Percentiles rank a stretch among this genome's conserved stretches.
These are phyloP conservation scores for Camelina sativa DNA, from an alignment of 345 rosid genomes.

Conservation along the genomic window DNA sequence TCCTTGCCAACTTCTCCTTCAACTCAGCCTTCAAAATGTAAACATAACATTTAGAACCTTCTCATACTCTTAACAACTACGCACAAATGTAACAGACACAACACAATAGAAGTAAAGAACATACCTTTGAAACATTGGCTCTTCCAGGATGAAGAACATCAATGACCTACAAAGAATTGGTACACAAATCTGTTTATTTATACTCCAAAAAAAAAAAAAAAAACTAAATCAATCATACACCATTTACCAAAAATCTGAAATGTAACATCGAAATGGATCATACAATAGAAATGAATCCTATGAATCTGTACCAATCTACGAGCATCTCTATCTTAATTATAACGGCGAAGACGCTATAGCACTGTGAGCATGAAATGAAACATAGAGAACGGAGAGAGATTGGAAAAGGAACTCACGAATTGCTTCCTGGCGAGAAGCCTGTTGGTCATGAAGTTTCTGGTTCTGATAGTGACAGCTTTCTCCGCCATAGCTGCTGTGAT, in stretches of 20 bases:
- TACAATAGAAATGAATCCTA: no score
- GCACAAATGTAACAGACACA: not conserved
- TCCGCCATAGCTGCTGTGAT: conserved; percentile 66
- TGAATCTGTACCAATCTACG: not conserved
- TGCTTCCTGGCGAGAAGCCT: conserved; percentile 97
- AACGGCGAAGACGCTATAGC: not conserved
- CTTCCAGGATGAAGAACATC: conserved; percentile 98
- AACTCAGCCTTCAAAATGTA: conserved; percentile 61
- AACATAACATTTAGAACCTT: not conserved
- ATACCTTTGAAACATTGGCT: conserved; percentile 84
- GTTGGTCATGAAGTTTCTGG: conserved; percentile 97
- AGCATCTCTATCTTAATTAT: not conserved
- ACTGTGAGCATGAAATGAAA: not conserved
- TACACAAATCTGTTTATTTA: not conserved
- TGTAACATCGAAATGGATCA: not conserved
- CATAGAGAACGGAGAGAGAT: not conserved
- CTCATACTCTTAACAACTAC: not conserved
- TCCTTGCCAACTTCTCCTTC: conserved; percentile 78
- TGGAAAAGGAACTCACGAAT: conserved; percentile 59
- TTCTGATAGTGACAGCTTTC: conserved; percentile 85
- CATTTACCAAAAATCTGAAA: not conserved
- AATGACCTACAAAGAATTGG: conserved; percentile 56
- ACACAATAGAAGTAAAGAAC: not conserved
- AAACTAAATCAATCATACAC: not conserved
- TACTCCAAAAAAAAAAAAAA: not conserved